These are phyloP conservation scores for Fraxinus pennsylvanica DNA, from an alignment of 257 asterid genomes.

Conservation along the genomic window DNA sequence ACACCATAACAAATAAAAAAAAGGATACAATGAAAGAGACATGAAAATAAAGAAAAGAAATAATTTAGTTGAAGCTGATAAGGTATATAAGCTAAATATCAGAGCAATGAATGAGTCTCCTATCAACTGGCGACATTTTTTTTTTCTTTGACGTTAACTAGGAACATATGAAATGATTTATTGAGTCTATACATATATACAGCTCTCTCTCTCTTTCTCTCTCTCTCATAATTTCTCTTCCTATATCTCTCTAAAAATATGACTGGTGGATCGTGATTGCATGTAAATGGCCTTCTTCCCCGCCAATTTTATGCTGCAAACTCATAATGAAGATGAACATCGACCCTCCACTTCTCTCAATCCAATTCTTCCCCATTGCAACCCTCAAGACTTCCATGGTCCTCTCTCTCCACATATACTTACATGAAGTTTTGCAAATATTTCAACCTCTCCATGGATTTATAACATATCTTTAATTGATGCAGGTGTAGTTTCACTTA, in stretches of 20 bases:
- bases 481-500: constrained; percentile 29
- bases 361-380: constrained; percentile 37
- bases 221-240: not conserved
- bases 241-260: not conserved
- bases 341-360: constrained; percentile 42
- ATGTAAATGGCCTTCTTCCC: constrained; percentile 2
- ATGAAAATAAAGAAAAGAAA: not conserved
- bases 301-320: not conserved
- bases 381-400: constrained; percentile 47
- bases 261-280: not conserved
- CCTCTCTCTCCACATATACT: constrained; percentile 1
- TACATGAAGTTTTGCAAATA: not conserved
- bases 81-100: not conserved
- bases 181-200: not conserved
- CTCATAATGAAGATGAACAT: constrained; percentile 31
- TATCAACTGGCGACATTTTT: not conserved
- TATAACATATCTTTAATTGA: not conserved
- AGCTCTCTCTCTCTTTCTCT: not conserved
- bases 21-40: not conserved
- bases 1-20: not conserved
- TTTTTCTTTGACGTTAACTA: not conserved
- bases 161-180: not conserved
- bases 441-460: not conserved
- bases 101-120: not conserved
- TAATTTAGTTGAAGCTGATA: not conserved